Conservation (phyloP, 73 alveolate species). For the Vitrella brassicaformis region DNA sequence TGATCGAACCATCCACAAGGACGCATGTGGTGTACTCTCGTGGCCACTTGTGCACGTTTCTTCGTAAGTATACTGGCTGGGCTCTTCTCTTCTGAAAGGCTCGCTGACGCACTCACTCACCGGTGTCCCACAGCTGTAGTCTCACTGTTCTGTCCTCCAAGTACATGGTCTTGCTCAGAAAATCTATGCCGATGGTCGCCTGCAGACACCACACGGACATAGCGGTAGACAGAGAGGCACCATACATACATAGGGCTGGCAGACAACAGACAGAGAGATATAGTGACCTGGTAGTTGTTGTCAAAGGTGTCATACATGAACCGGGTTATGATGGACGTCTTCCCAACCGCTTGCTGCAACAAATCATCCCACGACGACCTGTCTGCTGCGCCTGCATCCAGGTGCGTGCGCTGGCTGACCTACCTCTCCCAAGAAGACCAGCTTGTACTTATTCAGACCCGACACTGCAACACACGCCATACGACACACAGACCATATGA, state of each 20-base stretch:
- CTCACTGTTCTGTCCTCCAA: conserved; percentile 77
- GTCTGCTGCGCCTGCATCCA: not conserved
- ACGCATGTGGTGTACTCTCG: too few species aligned
- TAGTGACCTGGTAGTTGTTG: conserved; percentile 54
- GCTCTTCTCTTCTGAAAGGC: too few species aligned
- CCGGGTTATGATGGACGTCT: conserved; percentile 43
- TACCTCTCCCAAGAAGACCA: conserved; percentile 46
- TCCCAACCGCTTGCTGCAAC: conserved; percentile 42
- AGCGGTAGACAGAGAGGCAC: not conserved
- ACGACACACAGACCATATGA: too few species aligned
- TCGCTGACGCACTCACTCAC: too few species aligned
- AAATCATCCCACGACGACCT: not conserved
- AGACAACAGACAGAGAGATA: not conserved
- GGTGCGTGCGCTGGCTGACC: not conserved
- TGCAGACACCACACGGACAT: not conserved
- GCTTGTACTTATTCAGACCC: conserved; percentile 22
- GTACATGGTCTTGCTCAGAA: conserved; percentile 88
- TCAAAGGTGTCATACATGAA: conserved; percentile 60
- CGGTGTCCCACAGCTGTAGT: conserved; percentile 76
- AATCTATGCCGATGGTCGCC: conserved; percentile 97
- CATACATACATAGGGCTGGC: not conserved
- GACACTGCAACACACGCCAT: too few species aligned
- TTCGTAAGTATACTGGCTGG: too few species aligned
- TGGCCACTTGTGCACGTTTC: too few species aligned
- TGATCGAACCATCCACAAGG: too few species aligned